Evolutionary conservation across 371 early-diverging fungal species (phyloP).

Genomic region (Lichtheimia corymbifera): DNA sequence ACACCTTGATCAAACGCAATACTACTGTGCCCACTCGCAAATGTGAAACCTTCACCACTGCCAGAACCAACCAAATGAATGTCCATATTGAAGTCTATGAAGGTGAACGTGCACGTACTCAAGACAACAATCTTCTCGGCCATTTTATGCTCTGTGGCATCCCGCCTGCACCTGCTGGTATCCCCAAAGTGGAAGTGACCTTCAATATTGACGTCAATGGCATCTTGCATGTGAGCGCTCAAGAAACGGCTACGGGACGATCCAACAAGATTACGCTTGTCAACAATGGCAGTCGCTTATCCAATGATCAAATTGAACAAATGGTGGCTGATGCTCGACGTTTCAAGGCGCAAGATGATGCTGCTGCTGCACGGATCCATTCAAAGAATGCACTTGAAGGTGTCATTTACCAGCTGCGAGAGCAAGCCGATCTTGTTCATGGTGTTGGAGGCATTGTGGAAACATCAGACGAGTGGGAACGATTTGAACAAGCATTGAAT

Average conservation of each 20-base stretch:
- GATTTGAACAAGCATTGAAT: constrained; percentile 79
- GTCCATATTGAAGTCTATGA: constrained; percentile 93
- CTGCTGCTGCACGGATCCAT: constrained; percentile 77
- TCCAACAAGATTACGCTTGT: constrained; percentile 87
- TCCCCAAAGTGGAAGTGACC: constrained; percentile 91
- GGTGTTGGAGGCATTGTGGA: constrained; percentile 63
- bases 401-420: constrained; percentile 86
- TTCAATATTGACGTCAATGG: constrained; percentile 96
- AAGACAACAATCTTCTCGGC: constrained; percentile 93
- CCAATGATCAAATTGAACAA: constrained; percentile 88
- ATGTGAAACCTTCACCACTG: constrained; percentile 91
- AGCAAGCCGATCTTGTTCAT: no score
- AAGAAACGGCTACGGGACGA: constrained; percentile 85
- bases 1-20: constrained; percentile 82
- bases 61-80: constrained; percentile 90
- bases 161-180: constrained; percentile 89
- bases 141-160: constrained; percentile 88
- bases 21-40: constrained; percentile 91
- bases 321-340: constrained; percentile 90
- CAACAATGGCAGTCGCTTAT: constrained; percentile 91
- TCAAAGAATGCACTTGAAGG: constrained; percentile 88
- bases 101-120: constrained; percentile 90
- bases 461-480: constrained; percentile 68
- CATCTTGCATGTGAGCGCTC: constrained; percentile 92
- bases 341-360: constrained; percentile 87